phyloP scores from a whole-genome alignment of 129 eudicot genomes.

The Centaurea solstitialis region DNA sequence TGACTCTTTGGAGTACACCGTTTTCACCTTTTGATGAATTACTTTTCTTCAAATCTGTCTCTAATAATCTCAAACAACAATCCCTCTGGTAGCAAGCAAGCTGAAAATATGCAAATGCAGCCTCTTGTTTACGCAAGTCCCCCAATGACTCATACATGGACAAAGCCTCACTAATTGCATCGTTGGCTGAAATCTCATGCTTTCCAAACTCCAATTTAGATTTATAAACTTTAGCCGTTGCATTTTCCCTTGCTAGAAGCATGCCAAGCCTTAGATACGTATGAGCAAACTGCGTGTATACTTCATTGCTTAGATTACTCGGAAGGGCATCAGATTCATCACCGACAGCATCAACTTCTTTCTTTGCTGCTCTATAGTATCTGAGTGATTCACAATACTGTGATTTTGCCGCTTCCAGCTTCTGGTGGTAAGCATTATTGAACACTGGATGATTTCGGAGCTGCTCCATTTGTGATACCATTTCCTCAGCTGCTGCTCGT shows the following conservation, averaged over 20 bases:
- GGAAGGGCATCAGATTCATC: constrained; percentile 33
- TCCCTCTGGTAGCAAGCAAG: constrained; percentile 84
- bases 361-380: constrained; percentile 79
- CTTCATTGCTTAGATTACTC: constrained; percentile 60
- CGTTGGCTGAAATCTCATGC: constrained; percentile 84
- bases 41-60: constrained; percentile 48
- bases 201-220: constrained; percentile 58
- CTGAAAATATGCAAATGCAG: constrained; percentile 87
- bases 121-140: constrained; percentile 87
- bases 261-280: constrained; percentile 91
- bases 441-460: constrained; percentile 49
- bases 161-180: constrained; percentile 87
- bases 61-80: constrained; percentile 71
- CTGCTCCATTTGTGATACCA: constrained; percentile 56
- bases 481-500: constrained; percentile 83
- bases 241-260: constrained; percentile 78
- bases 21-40: constrained; percentile 53
- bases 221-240: constrained; percentile 64
- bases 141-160: constrained; percentile 77
- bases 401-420: constrained; percentile 69
- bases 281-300: constrained; percentile 86
- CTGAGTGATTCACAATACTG: constrained; percentile 74
- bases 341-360: constrained; percentile 48
- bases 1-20: constrained; percentile 55
- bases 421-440: constrained; percentile 52